Base-by-base conservation (phyloP, 805 yeast species). In the Cyberlindnera japonica region DNA sequence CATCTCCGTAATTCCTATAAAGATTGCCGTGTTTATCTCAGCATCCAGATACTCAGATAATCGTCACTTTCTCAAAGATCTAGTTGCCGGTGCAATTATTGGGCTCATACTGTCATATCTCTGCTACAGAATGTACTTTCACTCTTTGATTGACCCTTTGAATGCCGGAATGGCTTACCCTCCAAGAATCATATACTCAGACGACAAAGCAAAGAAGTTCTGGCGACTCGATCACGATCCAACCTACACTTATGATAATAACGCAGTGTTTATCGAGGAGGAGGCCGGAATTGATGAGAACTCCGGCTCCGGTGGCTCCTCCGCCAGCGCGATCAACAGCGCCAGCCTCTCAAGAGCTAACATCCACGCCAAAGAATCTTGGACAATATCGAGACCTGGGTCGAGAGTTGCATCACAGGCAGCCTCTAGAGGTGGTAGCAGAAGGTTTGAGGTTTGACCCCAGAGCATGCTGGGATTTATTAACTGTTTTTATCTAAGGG, bases 41-140 rank as follows among this genome's bases (percentile, higher is more conserved):
- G 57, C 64, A 17, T 64, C 76, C 3, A 53, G 77, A 39, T 56
- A 67, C n/a, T 67, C 76, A n/a, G 77, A 72, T 44, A 67, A 71
- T 47, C 53, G 75, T 25, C 76, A 72, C 49, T 67, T 62, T 40
- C 37, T 67, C 3, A 21, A 55, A 18, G 77, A 72, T 49, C 64
- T 72, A 10, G 37, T 68, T 6, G 53, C 50, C 10, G 77, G 77
- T 3, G 52, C 62, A 0, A 4, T 59, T 0, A 61, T 72, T 32
- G 78, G 77, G 0, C 34, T 60, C 0, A 15, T 33, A 2, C 47
- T 58, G 24, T 70, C 67, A 0, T 40, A 52, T n/a, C 40, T 64
- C 40, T 61, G 65, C 30, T 72, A 70, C 43, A 48, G 57, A 9
- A 54, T 65, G n/a, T 72, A 70, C 47, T 71, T 72, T 48, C 72